phyloP scores from a whole-genome alignment of 352 stramenopile species.

The Globisporangium recalcitrans region DNA sequence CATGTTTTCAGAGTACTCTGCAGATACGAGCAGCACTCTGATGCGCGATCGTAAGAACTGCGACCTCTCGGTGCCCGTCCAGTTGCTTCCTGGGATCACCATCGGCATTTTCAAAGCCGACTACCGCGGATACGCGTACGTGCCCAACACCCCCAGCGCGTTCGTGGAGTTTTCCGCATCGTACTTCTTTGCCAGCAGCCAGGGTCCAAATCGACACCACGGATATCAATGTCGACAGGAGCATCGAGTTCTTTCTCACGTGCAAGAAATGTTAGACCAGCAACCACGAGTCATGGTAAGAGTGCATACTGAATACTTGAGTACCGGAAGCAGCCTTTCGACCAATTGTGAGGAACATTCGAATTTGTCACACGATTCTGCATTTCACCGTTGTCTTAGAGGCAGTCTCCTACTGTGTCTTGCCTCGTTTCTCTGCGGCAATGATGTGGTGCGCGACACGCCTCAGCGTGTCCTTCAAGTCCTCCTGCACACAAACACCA shows the following conservation, averaged over 20 bases:
- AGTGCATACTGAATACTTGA: background rate
- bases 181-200: slow-evolving; percentile 27
- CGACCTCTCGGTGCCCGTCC: slow-evolving; percentile 25
- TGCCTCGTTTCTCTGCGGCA: slow-evolving; percentile 1
- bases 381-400: background rate
- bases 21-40: slow-evolving; percentile 7
- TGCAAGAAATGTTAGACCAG: slow-evolving; percentile 15
- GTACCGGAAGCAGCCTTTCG: background rate
- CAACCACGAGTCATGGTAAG: background rate
- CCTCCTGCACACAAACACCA: slow-evolving; percentile 25
- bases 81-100: slow-evolving; percentile 19
- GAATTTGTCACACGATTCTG: background rate
- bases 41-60: slow-evolving; percentile 21
- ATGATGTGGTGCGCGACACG: slow-evolving; percentile 35
- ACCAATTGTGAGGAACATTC: background rate
- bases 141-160: slow-evolving; percentile 11
- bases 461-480: slow-evolving; percentile 47
- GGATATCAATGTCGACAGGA: slow-evolving; percentile 23
- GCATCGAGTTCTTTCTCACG: slow-evolving; percentile 28
- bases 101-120: slow-evolving; percentile 30
- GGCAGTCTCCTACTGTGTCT: background rate
- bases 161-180: slow-evolving; percentile 20
- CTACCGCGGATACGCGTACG: slow-evolving; percentile 31
- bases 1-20: slow-evolving; percentile 27
- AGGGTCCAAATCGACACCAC: slow-evolving; percentile 27